Conservation (phyloP, 352 stramenopile species). For the Pythium dissimile region DNA sequence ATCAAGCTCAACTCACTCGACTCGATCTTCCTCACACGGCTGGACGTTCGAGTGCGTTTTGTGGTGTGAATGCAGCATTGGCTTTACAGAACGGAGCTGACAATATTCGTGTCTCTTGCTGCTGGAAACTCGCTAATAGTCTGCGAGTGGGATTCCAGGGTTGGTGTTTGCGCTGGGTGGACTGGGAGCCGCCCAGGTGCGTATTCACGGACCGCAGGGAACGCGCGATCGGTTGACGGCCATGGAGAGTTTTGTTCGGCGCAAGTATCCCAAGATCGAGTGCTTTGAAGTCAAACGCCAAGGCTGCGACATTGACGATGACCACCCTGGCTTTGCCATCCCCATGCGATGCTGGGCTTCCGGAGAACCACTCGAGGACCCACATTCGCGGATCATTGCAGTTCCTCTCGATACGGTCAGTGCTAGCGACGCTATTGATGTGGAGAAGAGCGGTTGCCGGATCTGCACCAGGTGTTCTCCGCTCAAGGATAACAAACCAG, state of each 20-base stretch:
- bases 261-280: constrained; percentile 59
- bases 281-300: constrained; percentile 53
- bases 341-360: background rate
- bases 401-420: background rate
- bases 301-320: background rate
- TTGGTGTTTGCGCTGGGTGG: constrained; percentile 61
- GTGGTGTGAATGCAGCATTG: background rate
- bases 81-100: too few relatives aligned
- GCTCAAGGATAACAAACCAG: background rate
- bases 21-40: constrained; percentile 65
- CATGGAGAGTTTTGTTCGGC: constrained; percentile 65
- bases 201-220: constrained; percentile 43
- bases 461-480: constrained; percentile 17
- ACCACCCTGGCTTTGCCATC: constrained; percentile 16
- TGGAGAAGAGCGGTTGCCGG: background rate
- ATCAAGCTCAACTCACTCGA: constrained; percentile 69
- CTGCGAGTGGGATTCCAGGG: constrained; percentile 61
- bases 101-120: background rate
- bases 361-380: constrained; percentile 1
- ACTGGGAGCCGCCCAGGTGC: constrained; percentile 41
- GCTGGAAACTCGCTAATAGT: constrained; percentile 26
- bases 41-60: constrained; percentile 43
- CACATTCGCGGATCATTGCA: constrained; percentile 8
- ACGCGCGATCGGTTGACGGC: constrained; percentile 34
- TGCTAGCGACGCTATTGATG: background rate